Base-by-base conservation (phyloP, 495 filamentous ascomycete genomes). In the Xylaria curta region DNA sequence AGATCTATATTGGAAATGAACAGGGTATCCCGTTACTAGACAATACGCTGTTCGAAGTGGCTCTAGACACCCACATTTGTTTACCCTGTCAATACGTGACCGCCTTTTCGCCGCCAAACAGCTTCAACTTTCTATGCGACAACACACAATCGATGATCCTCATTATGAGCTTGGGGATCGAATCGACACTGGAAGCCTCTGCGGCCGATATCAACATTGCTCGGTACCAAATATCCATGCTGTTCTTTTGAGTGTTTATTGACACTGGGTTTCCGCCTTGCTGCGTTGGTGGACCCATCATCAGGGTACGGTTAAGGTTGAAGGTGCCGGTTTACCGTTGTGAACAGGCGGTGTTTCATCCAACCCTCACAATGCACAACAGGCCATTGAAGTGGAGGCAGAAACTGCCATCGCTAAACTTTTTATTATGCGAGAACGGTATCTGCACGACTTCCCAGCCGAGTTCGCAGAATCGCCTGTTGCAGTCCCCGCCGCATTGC, bases 1-100 rank as follows among this genome's bases (percentile, higher is more conserved):
- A 64, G 88, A 91, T 74, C 80, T 91, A 56, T 81, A 85, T 75
- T 92, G 91, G 90, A 90, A 88, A 79, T 84, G 79, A 85, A 33
- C 46, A 19, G 21, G 59, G 59, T 46, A 3, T 12, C 44, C 56
- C 26, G 31, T 56, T 49, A 9, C 36, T 17, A 42, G 44, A 33
- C 44, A 53, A 24, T 4, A 19, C 31, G 6, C 5, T 15, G 31
- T 56, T 67, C 19, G 21, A 70, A 28, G 15, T 54, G 54, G 40
- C 26, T 54, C 47, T 24, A 15, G 12, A 56, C 24, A 5, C 36
- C 24, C 31, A n/a, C 36, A 51, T 17, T n/a, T 2, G 53, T 17
- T 28, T 42, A 36, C 42, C 33, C 4, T 46, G 53, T 42, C 28
- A 40, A 36, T 38, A 40, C 49, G 46, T 51, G 42, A 47, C 44